Conservation (phyloP, 2,329 filamentous ascomycete species). For the Sarocladium strictum region DNA sequence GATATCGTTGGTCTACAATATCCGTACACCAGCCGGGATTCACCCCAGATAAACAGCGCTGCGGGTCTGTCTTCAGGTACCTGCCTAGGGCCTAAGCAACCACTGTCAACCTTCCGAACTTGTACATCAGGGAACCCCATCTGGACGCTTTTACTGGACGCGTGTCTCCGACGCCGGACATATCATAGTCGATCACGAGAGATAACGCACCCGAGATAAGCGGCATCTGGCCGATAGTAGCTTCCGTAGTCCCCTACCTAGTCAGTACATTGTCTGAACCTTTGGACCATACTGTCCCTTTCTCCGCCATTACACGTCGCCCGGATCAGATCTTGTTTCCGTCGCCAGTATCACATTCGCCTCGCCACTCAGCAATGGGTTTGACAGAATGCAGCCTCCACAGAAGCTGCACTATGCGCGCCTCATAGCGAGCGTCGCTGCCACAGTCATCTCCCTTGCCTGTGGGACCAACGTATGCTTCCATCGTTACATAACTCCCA, state of each 20-base stretch:
- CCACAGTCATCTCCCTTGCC: constrained; percentile 77
- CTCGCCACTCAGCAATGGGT: constrained; percentile 5
- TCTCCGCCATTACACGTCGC: background rate
- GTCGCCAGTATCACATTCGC: constrained; percentile 7
- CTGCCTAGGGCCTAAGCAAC: background rate
- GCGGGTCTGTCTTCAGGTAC: no score
- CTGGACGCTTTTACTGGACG: background rate
- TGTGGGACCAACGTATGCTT: constrained; percentile 82
- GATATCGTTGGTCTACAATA: no score
- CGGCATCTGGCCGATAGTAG: background rate
- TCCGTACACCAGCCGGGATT: no score
- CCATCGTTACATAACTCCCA: background rate
- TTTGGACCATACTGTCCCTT: background rate
- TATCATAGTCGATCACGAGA: background rate
- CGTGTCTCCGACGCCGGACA: background rate
- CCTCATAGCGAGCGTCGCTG: constrained; percentile 76
- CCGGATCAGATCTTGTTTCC: background rate
- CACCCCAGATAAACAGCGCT: no score
- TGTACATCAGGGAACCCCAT: background rate
- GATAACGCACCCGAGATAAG: constrained; percentile 6
- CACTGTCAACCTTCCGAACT: background rate
- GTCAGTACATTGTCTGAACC: no score
- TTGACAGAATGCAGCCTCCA: constrained; percentile 26
- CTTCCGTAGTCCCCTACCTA: background rate
- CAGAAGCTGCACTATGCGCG: constrained; percentile 55